A percentile compares a stretch with the other conserved stretches of the same genome.
These are phyloP conservation scores for Canavalia gladiata DNA, from an alignment of 306 rosid species.

Conservation along the genomic window DNA sequence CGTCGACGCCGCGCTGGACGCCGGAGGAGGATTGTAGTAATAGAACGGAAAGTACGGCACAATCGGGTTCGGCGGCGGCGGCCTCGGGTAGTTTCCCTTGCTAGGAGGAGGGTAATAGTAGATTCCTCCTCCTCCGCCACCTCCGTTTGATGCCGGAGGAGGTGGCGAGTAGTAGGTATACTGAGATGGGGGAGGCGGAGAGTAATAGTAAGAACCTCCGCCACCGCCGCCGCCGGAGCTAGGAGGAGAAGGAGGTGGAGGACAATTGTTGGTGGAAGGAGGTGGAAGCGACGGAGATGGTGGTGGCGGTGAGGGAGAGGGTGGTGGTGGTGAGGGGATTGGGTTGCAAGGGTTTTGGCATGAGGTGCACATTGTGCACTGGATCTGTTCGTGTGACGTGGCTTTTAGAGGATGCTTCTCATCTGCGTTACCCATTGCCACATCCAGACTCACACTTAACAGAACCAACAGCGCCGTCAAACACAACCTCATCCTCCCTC, in stretches of 20 bases:
- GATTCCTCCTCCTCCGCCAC: conserved; percentile 52
- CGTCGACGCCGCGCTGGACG: conserved; percentile 46
- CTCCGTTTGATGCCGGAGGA: conserved; percentile 72
- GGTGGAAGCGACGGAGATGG: conserved; percentile 36
- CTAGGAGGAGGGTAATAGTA: conserved; percentile 77
- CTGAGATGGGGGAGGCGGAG: conserved; percentile 79
- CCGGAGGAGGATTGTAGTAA: conserved; percentile 76
- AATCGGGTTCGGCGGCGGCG: conserved; percentile 99
- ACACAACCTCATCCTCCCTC: background rate
- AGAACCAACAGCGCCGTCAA: background rate
- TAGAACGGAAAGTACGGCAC: conserved; percentile 93
- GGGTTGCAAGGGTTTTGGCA: conserved; percentile 83
- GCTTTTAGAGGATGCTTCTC: conserved; percentile 6
- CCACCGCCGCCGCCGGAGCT: conserved; percentile 56
- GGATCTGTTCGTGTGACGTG: conserved; percentile 74
- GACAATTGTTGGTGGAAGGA: conserved; percentile 56
- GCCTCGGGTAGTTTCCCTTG: conserved; percentile 63
- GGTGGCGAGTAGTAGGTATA: conserved; percentile 64
- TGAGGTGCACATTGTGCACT: conserved; percentile 91
- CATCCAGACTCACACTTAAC: background rate
- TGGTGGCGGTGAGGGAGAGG: conserved; percentile 45
- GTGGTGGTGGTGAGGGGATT: conserved; percentile 67
- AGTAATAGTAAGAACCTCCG: conserved; percentile 49
- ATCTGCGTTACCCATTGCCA: conserved; percentile 44
- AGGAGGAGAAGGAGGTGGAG: conserved; percentile 76